Evolutionary conservation across 2,329 filamentous ascomycete species (phyloP), one percentile per base, ranked within the genome.

Genomic region (Akanthomyces lecanii): DNA sequence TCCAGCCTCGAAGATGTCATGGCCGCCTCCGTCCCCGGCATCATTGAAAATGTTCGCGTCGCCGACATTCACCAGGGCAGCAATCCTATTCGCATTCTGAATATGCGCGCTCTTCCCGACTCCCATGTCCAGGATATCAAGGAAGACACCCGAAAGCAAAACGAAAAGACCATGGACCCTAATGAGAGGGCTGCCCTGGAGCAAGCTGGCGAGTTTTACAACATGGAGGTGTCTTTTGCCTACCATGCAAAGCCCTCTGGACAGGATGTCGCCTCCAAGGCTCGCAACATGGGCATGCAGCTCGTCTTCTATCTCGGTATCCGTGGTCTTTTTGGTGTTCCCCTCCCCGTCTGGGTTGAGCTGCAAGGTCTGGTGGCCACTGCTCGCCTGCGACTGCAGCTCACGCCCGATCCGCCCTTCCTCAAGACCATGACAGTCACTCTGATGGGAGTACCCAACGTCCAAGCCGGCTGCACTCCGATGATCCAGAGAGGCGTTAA

Each of bases 231-330:
- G 30, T 91, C 92, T 0, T 89, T 97, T 70, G 93, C 93, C 1
- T 97, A 97, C 73, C 92, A 97, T 71, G 91, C 94, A 11, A 87
- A 89, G 72, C 92, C 92, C 14, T 88, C 85, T 2, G 82, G 85
- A 5, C 80, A 81, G 63, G 85, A 88, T 54, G 83, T 92, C 16
- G 89, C 90, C 2, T 89, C 90, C 52, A 95, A 93, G 75, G 92
- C 92, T 6, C 86, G 89, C 68, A 98, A 97, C 73, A 97, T 97
- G 91, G 93, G 96, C 71, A 97, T 97, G 92, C 90, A 96, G 70
- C 77, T 98, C 16, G 86, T 97, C 10, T 98, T 99, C 74, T 98
- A 97, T 67, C 83, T 98, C 1, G 95, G 95, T 63, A 80, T 96
- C 71, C 92, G 90, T 71, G 93, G 93, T 0, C 81, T 97, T 5